phyloP scores from a whole-genome alignment of 1,139 yeast species.

The Hansenula lynferdii region DNA sequence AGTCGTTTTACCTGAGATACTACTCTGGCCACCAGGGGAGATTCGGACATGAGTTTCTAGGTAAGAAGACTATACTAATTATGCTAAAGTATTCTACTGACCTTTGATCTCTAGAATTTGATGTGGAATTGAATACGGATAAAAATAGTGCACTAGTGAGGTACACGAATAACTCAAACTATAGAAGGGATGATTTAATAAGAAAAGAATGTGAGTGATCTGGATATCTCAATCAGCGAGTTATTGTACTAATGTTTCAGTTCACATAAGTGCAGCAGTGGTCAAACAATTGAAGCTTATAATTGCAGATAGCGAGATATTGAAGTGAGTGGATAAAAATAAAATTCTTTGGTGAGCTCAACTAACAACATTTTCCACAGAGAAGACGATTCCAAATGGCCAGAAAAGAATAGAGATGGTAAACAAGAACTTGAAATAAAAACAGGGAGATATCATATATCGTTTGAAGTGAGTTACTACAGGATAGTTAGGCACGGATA shows the following conservation, averaged over 20 bases:
- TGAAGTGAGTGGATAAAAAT: slow-evolving; percentile 25
- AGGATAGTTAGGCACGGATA: too few species aligned
- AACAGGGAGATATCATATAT: slow-evolving; percentile 31
- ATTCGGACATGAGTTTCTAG: slow-evolving; percentile 3
- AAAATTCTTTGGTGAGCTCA: background rate
- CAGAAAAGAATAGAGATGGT: slow-evolving; percentile 35
- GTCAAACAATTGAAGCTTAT: slow-evolving; percentile 31
- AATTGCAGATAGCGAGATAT: slow-evolving; percentile 34
- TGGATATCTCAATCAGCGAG: background rate
- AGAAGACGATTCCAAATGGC: slow-evolving; percentile 40
- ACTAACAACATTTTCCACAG: slow-evolving; percentile 8
- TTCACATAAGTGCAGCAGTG: slow-evolving; percentile 31
- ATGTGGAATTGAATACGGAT: slow-evolving; percentile 28
- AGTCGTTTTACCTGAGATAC: slow-evolving; percentile 1
- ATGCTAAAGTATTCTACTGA: too few species aligned
- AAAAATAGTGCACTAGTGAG: slow-evolving; percentile 32
- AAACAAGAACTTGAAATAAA: slow-evolving; percentile 40
- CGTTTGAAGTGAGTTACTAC: slow-evolving; percentile 27
- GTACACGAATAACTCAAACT: slow-evolving; percentile 42
- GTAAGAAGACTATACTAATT: too few species aligned
- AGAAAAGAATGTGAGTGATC: slow-evolving; percentile 28
- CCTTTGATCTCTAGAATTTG: slow-evolving; percentile 29
- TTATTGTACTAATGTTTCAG: slow-evolving; percentile 9
- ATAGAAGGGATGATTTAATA: slow-evolving; percentile 38
- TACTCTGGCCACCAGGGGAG: slow-evolving; percentile 1